Conservation (phyloP, 805 yeast genomes). For the Tanozyma kutaoensis region DNA sequence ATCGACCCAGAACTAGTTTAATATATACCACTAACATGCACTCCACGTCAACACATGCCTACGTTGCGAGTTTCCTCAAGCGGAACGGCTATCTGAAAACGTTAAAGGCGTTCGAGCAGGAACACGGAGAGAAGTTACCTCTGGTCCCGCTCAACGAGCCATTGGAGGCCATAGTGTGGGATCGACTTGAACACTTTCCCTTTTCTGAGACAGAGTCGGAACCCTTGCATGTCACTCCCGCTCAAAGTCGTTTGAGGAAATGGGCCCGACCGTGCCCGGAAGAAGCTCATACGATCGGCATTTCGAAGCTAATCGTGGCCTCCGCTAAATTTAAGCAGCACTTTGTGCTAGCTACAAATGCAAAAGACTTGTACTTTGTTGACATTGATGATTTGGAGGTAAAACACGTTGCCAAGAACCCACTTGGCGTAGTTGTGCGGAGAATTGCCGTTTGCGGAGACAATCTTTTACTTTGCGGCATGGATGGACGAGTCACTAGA, state of each 20-base stretch:
- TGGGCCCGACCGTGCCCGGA: neutral
- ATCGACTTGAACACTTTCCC: slow-evolving; percentile 1
- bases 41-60: no score
- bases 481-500: slow-evolving; percentile 31
- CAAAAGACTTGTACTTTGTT: slow-evolving; percentile 7
- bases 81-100: slow-evolving; percentile 35
- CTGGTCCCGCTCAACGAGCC: slow-evolving; percentile 16
- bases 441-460: slow-evolving; percentile 14
- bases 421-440: slow-evolving; percentile 13
- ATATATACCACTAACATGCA: no score
- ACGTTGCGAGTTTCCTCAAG: slow-evolving; percentile 48
- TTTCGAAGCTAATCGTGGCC: neutral
- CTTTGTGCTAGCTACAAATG: slow-evolving; percentile 9
- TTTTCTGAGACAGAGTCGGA: neutral
- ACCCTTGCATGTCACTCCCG: no score
- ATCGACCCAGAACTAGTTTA: no score
- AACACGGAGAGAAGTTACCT: slow-evolving; percentile 23
- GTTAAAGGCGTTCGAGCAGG: slow-evolving; percentile 32
- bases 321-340: no score
- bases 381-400: slow-evolving; percentile 1
- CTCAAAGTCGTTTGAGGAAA: no score
- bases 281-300: neutral
- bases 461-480: slow-evolving; percentile 29
- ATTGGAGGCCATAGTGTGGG: slow-evolving; percentile 21
- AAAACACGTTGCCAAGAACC: slow-evolving; percentile 1